Evolutionary conservation across 164 flowering plant species (phyloP).

Genomic region (Macadamia tetraphylla): DNA sequence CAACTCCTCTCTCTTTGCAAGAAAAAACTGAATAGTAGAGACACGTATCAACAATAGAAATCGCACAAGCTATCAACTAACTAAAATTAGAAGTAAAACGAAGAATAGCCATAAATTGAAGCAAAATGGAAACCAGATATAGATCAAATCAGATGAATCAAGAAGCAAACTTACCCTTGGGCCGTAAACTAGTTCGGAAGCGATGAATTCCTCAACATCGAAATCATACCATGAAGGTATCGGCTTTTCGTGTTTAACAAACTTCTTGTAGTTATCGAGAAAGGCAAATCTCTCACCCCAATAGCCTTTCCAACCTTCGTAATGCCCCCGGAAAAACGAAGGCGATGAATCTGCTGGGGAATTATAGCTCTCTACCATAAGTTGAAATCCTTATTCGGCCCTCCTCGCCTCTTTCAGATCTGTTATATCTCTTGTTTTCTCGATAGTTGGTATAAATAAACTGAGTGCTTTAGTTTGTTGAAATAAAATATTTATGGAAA

Average conservation of each 20-base stretch:
- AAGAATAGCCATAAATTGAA: too few species aligned
- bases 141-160: neutral
- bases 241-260: slow-evolving; percentile 44
- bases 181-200: slow-evolving; percentile 78
- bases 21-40: too few species aligned
- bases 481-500: too few species aligned
- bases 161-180: slow-evolving; percentile 38
- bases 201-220: slow-evolving; percentile 77
- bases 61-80: too few species aligned
- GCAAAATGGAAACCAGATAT: too few species aligned
- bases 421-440: too few species aligned
- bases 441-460: too few species aligned
- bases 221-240: slow-evolving; percentile 64
- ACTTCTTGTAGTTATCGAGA: slow-evolving; percentile 41
- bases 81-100: too few species aligned
- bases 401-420: neutral
- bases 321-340: slow-evolving; percentile 13
- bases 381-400: neutral
- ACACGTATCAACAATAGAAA: too few species aligned
- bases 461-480: too few species aligned
- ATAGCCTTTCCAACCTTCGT: slow-evolving; percentile 38
- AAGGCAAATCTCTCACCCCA: slow-evolving; percentile 57
- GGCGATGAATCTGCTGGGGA: slow-evolving; percentile 2
- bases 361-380: slow-evolving; percentile 9
- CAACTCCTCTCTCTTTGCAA: too few species aligned